Evolutionary conservation across 208 protist species (phyloP), one percentile per base, ranked within the genome.

Genomic region (Wallacemonas collosoma): DNA sequence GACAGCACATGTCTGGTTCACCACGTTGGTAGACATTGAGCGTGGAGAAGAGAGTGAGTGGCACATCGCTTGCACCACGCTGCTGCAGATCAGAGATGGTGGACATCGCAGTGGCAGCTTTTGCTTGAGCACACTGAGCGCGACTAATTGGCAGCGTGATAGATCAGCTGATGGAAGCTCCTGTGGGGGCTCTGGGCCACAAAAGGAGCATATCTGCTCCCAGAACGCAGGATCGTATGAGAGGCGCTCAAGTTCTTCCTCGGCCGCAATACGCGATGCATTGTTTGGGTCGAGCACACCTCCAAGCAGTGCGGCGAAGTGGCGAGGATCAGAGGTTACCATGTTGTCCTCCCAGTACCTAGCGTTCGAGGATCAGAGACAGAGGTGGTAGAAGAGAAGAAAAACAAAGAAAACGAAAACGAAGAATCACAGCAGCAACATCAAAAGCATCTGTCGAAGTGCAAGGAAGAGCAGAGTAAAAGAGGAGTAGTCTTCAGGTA

Each of bases 201-300:
- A 65, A 9, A 60, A 57, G 14, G 64, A 7, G 41, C 64, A 69
- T 39, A 58, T 12, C 14, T 60, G 51, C 64, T 60, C 50, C 64
- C 64, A 69, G 64, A 69, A 58, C 3, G 26, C 50, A 38, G 51
- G 64, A 35, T 47, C 50, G 50, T 45, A 69, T 0, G 47, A 72
- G 39, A 72, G 68, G 26, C 43, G 41, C 65, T 83, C 77, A 45
- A 93, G 73, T 68, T 86, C 71, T 35, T 47, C 35, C 61, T 93
- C 87, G 8, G 87, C 87, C 4, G 56, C 72, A 3, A 5, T 44
- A 8, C 87, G 75, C 43, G 72, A 50, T 11, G 50, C 78, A 62
- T 93, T 93, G 63, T 89, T 75, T 9, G 79, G 57, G 72, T 70
- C 82, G 41, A 89, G 72, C 40, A 83, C 78, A n/a, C 63, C 54